Conservation (phyloP, 768 basidiomycete genomes). For the Russula earlei region DNA sequence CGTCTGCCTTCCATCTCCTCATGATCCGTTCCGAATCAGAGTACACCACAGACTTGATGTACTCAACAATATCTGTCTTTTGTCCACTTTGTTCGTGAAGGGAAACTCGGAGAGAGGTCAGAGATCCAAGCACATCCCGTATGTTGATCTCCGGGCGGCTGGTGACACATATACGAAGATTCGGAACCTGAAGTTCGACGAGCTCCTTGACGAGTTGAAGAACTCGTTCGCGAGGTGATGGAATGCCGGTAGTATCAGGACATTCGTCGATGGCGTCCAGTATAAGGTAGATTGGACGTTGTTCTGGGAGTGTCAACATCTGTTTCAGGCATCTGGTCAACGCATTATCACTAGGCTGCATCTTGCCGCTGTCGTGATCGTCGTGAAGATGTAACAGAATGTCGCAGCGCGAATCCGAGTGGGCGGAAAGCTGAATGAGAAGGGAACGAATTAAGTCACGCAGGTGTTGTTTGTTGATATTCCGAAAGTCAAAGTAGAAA, state of each 20-base stretch:
- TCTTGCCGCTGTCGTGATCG: background rate
- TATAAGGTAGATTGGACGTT: background rate
- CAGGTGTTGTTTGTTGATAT: background rate
- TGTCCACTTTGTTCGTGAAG: background rate
- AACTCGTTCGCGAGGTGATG: background rate
- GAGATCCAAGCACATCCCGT: background rate
- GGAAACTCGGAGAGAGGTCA: background rate
- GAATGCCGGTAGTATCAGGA: background rate
- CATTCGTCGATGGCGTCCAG: conserved; percentile 3
- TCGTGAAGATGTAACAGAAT: background rate
- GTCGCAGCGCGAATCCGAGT: background rate
- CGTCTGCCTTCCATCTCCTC: background rate
- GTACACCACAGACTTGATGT: too few species aligned
- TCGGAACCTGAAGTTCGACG: background rate
- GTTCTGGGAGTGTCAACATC: background rate
- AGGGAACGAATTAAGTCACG: background rate
- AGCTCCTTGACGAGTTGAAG: background rate
- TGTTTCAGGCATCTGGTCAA: background rate
- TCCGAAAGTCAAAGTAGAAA: background rate
- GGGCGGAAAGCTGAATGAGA: background rate
- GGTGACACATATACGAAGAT: background rate
- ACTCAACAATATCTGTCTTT: too few species aligned
- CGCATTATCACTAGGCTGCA: background rate
- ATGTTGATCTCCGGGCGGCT: conserved; percentile 3
- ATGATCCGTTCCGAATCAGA: background rate